Base-by-base conservation (phyloP, 257 asterid species). In the Cinchona pubescens region DNA sequence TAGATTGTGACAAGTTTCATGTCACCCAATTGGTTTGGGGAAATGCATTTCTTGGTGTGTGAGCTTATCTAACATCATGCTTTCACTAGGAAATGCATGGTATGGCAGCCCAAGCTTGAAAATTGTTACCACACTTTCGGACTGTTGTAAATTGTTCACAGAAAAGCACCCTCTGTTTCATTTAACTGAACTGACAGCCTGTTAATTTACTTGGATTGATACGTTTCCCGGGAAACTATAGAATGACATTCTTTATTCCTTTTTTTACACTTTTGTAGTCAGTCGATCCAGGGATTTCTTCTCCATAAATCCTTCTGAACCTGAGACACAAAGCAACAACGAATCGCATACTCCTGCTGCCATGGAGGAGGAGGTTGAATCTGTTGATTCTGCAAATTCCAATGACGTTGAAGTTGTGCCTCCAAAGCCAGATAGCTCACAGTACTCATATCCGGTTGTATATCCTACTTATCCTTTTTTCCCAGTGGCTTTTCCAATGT, bases 391-490 rank as follows among this genome's bases (percentile, higher is more conserved):
- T 45, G 91, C 92, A 42, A 87, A 86, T 83, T 92, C 94, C 78
- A 90, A 83, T 7, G 96, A 90, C 7, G 83, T 78, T 10, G 96
- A 92, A 67, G 25, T 78, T 42, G 12, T 45, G 40, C 79, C 75
- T 62, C 88, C 93, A 15, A 79, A 79, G 40, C 80, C 88, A 1
- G 96, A 89, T 38, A 85, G 78, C 75, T 64, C 96, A 0, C 91
- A 85, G 75, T 89, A 82, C 70, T 74, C 96, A 29, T 89, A 86
- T 85, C 98, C 97, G 1, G 77, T 88, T 29, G 81, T 90, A 43
- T 92, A 92, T 81, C 97, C 97, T 21, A 90, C 99, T 66, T 95
- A 86, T 53, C 96, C 99, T 18, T 69, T 87, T 74, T 88, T 82
- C 78, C 96, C 96, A 0, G 34, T 92, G 79, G 82, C 98, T 18